A percentile compares a stretch with the other conserved stretches of the same genome.
Conservation (phyloP, 1,284 basidiomycete genomes). For the Serendipita sp. region DNA sequence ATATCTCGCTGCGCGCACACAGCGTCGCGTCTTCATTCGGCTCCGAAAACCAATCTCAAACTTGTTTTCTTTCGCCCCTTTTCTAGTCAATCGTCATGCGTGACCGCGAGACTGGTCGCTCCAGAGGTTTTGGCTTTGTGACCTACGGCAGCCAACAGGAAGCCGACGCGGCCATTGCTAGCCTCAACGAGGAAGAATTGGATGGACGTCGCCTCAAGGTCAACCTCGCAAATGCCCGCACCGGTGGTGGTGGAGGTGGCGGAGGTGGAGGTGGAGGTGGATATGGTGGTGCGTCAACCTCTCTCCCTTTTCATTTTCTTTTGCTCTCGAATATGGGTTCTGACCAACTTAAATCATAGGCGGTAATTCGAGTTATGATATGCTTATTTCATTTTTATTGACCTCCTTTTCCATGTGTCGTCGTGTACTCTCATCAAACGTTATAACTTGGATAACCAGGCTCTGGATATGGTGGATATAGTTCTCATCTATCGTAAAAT, state of each 20-base stretch:
- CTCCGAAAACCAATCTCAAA: not conserved
- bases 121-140: conserved; percentile 93
- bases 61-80: not conserved
- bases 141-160: conserved; percentile 51
- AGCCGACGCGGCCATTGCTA: conserved; percentile 66
- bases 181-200: conserved; percentile 83
- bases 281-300: conserved; percentile 16
- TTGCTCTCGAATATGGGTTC: too few species aligned
- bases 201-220: conserved; percentile 89
- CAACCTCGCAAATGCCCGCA: conserved; percentile 84
- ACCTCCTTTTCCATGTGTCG: too few species aligned
- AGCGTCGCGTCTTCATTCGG: too few species aligned
- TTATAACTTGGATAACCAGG: too few species aligned
- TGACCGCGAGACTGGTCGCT: conserved; percentile 92
- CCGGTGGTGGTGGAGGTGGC: conserved; percentile 22
- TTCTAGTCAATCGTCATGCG: conserved; percentile 89
- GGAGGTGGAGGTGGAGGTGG: conserved; percentile 17
- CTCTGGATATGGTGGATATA: too few species aligned
- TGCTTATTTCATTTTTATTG: too few species aligned
- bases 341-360: too few species aligned
- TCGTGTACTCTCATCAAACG: too few species aligned
- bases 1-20: not conserved
- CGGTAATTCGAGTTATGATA: too few species aligned
- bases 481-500: too few species aligned
- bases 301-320: too few species aligned